Evolutionary conservation across 164 flowering plant species (phyloP).

Genomic region (Umbellularia californica): DNA sequence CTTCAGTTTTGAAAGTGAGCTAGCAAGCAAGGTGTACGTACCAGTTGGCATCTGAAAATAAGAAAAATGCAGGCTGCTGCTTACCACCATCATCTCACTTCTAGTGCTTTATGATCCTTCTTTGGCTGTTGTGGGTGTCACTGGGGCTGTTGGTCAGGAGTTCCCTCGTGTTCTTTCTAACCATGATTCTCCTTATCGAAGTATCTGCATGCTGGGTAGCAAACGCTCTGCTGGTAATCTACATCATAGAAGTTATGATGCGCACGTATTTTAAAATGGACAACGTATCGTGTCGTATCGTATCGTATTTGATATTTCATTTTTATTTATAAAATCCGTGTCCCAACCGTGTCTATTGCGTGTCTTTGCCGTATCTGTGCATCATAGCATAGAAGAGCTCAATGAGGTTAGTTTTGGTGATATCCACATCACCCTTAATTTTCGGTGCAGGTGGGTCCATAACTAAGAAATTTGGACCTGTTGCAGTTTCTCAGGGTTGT

Average conservation of each 20-base stretch:
- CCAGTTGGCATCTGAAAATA: not conserved
- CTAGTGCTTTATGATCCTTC: constrained; percentile 49
- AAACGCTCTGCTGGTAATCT: constrained; percentile 82
- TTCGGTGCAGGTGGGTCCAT: constrained; percentile 97
- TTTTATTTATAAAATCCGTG: too few relatives aligned
- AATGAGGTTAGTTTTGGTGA: constrained; percentile 66
- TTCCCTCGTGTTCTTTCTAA: constrained; percentile 84
- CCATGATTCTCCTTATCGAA: constrained; percentile 80
- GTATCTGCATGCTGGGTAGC: constrained; percentile 84
- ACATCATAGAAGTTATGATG: constrained; percentile 29
- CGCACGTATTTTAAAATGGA: too few relatives aligned
- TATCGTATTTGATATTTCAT: too few relatives aligned
- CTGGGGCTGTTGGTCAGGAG: constrained; percentile 98
- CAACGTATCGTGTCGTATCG: too few relatives aligned
- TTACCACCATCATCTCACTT: not conserved
- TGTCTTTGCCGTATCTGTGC: too few relatives aligned
- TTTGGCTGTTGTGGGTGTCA: constrained; percentile 95
- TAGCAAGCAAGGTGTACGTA: not conserved
- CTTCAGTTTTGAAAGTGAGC: not conserved
- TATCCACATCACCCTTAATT: constrained; percentile 81
- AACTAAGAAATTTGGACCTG: constrained; percentile 81
- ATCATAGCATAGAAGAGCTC: constrained; percentile 42
- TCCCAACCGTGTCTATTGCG: too few relatives aligned
- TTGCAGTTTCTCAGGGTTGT: constrained; percentile 69
- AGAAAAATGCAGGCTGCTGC: constrained; percentile 1